Conservation (phyloP, 1,284 basidiomycete species). For the Trametes versicolor region DNA sequence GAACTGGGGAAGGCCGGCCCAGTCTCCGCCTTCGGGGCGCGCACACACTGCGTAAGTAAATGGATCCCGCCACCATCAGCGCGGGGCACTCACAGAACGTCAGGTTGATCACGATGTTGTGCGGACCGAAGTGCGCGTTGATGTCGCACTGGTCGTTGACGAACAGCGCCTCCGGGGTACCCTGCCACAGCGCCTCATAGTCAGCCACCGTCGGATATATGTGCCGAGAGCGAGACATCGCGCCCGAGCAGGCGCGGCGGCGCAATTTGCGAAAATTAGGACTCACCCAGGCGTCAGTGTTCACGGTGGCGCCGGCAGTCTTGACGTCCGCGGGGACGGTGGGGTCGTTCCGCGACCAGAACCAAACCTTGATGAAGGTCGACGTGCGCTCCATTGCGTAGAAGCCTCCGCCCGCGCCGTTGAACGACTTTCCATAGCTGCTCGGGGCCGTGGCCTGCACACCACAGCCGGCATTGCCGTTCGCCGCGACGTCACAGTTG, state of each 20-base stretch:
- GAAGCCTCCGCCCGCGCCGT: slow-evolving; percentile 68
- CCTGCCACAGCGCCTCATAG: slow-evolving; percentile 45
- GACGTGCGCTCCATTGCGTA: slow-evolving; percentile 59
- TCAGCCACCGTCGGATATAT: background rate
- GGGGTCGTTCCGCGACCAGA: slow-evolving; percentile 55
- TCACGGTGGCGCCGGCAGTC: slow-evolving; percentile 48
- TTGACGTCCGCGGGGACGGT: slow-evolving; percentile 54
- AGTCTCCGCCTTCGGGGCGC: slow-evolving; percentile 54
- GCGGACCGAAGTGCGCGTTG: slow-evolving; percentile 58
- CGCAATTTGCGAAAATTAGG: background rate
- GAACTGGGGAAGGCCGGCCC: slow-evolving; percentile 56
- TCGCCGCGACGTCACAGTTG: slow-evolving; percentile 65
- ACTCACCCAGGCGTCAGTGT: slow-evolving; percentile 57
- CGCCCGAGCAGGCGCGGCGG: background rate
- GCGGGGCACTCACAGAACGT: slow-evolving; percentile 48
- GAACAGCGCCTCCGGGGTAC: slow-evolving; percentile 65
- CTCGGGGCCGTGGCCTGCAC: slow-evolving; percentile 55
- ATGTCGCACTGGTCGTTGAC: slow-evolving; percentile 63
- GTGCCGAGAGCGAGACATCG: background rate
- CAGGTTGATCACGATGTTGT: slow-evolving; percentile 71
- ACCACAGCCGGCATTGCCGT: slow-evolving; percentile 72
- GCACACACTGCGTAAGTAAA: background rate
- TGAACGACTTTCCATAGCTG: slow-evolving; percentile 68
- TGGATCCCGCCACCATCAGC: background rate
- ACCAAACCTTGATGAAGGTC: slow-evolving; percentile 58